Evolutionary conservation across 2,329 filamentous ascomycete species (phyloP).

Genomic region (Fusarium humuli): DNA sequence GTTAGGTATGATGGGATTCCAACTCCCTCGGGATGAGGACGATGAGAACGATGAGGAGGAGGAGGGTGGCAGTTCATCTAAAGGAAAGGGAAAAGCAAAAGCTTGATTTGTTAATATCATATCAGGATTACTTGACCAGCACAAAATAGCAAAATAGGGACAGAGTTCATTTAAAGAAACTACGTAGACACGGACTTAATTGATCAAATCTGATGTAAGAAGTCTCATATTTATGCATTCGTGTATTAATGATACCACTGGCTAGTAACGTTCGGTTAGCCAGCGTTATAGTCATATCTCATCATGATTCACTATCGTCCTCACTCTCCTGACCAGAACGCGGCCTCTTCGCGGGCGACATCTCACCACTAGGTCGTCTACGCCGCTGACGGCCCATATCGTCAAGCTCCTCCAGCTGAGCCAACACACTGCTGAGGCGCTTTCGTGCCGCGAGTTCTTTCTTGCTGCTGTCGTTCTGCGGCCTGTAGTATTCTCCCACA

Average conservation of each 20-base stretch:
- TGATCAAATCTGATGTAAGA: neutral
- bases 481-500: slow-evolving; percentile 67
- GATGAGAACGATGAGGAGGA: slow-evolving; percentile 54
- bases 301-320: slow-evolving; percentile 25
- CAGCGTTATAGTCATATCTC: neutral
- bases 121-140: neutral
- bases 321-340: slow-evolving; percentile 47
- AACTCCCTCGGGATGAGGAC: slow-evolving; percentile 82
- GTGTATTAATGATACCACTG: neutral
- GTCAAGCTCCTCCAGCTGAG: slow-evolving; percentile 57
- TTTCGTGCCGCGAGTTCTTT: slow-evolving; percentile 66
- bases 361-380: slow-evolving; percentile 54
- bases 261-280: neutral
- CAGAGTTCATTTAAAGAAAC: neutral
- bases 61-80: slow-evolving; percentile 1
- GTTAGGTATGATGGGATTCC: slow-evolving; percentile 85
- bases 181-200: neutral
- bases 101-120: neutral
- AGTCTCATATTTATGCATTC: slow-evolving; percentile 22
- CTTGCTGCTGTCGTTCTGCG: slow-evolving; percentile 59
- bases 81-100: slow-evolving; percentile 19
- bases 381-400: slow-evolving; percentile 47
- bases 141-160: neutral
- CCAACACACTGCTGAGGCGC: slow-evolving; percentile 61
- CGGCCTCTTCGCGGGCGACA: slow-evolving; percentile 59